Evolutionary conservation across 805 yeast species (phyloP).

Genomic region (Grigorovia jiainica): DNA sequence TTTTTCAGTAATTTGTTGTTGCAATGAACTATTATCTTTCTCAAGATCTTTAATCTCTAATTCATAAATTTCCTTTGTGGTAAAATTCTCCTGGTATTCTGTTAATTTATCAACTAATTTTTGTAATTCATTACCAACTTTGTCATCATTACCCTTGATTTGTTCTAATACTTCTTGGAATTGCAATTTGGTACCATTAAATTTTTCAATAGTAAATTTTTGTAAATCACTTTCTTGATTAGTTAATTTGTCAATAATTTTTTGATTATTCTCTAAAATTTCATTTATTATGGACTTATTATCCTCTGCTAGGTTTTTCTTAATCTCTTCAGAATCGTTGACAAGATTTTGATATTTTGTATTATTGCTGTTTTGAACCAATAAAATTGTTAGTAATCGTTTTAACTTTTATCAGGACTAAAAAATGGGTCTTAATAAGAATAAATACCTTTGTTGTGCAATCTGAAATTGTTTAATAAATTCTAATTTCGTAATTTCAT

Average conservation of each 20-base stretch:
- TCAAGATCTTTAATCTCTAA: conserved; percentile 12
- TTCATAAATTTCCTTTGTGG: conserved; percentile 11
- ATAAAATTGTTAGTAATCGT: too few species aligned
- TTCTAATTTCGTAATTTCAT: not conserved
- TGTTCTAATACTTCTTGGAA: too few species aligned
- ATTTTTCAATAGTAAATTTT: too few species aligned
- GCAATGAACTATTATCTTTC: conserved; percentile 13
- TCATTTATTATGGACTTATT: not conserved
- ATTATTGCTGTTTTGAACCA: too few species aligned
- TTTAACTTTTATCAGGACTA: too few species aligned
- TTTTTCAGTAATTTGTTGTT: conserved; percentile 19
- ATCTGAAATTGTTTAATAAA: not conserved
- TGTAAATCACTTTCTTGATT: too few species aligned
- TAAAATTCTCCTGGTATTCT: conserved; percentile 8
- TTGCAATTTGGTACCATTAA: too few species aligned
- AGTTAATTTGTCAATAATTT: not conserved
- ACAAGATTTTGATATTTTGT: too few species aligned
- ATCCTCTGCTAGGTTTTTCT: not conserved
- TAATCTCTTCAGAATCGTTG: too few species aligned
- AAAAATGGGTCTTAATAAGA: not conserved
- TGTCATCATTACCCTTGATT: not conserved
- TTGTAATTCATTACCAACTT: not conserved
- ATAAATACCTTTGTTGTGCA: not conserved
- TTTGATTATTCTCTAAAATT: not conserved
- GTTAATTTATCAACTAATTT: not conserved